Percentiles rank a stretch among this genome's conserved stretches.
phyloP scores from a whole-genome alignment of 192 early-diverging fungal genomes.

The Entomortierella lignicola region DNA sequence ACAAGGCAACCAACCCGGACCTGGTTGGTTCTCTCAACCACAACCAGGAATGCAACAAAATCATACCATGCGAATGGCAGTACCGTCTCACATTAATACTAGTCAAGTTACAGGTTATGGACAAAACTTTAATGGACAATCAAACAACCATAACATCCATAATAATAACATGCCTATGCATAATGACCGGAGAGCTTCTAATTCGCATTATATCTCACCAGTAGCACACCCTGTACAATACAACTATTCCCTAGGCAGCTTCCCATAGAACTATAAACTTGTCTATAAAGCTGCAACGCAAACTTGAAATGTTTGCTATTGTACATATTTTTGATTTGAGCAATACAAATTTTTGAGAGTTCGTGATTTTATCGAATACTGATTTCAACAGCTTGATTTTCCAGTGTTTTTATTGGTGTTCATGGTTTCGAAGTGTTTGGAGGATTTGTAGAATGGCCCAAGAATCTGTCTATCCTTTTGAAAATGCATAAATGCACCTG shows the following conservation, averaged over 20 bases:
- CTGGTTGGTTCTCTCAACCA: not conserved
- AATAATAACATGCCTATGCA: not conserved
- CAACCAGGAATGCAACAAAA: constrained; percentile 12
- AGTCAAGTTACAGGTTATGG: not conserved
- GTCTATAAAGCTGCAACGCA: not conserved
- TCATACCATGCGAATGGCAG: constrained; percentile 23
- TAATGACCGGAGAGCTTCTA: constrained; percentile 10
- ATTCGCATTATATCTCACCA: not conserved
- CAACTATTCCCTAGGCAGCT: constrained; percentile 36
- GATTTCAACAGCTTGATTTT: too few species aligned
- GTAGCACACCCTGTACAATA: constrained; percentile 34
- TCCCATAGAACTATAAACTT: constrained; percentile 8
- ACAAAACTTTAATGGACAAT: not conserved
- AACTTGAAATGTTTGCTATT: too few species aligned
- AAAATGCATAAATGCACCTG: too few species aligned
- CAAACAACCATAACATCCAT: not conserved
- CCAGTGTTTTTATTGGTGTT: too few species aligned
- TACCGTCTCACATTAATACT: constrained; percentile 16
- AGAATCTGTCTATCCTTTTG: too few species aligned
- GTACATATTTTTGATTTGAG: too few species aligned
- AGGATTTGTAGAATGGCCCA: too few species aligned
- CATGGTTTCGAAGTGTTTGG: too few species aligned
- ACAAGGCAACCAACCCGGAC: not conserved
- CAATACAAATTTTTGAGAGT: too few species aligned
- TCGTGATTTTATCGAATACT: too few species aligned